phyloP scores from a whole-genome alignment of 257 asterid genomes.

The Capsicum baccatum region DNA sequence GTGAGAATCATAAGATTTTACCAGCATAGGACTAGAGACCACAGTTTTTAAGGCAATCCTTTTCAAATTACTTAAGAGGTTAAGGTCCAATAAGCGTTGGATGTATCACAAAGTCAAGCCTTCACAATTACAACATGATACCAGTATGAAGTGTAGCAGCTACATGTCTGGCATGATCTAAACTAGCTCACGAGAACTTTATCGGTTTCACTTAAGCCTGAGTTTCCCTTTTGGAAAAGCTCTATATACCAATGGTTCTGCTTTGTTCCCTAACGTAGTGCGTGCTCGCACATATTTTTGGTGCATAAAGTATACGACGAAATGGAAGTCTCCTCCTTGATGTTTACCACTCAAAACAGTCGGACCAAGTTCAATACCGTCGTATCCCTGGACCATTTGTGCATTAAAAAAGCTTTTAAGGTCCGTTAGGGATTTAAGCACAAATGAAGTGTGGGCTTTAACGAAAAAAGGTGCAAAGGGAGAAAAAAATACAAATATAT shows the following conservation, averaged over 20 bases:
- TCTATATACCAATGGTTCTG: not conserved
- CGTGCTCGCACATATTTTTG: not conserved
- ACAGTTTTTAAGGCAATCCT: not conserved
- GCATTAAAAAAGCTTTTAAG: too few species aligned
- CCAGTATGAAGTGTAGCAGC: not conserved
- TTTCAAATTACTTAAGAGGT: not conserved
- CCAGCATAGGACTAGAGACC: not conserved
- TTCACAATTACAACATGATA: not conserved
- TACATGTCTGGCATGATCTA: not conserved
- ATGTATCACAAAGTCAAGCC: not conserved
- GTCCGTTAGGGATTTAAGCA: too few species aligned
- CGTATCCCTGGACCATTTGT: not conserved
- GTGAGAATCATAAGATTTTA: not conserved
- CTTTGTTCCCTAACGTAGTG: not conserved
- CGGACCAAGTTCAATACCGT: not conserved
- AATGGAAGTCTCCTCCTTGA: not conserved
- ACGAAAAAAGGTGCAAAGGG: too few species aligned
- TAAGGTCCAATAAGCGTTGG: not conserved
- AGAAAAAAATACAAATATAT: too few species aligned
- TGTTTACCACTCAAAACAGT: not conserved
- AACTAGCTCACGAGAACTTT: slow-evolving; percentile 4
- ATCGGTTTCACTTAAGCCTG: not conserved
- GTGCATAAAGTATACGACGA: not conserved
- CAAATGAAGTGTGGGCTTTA: too few species aligned
- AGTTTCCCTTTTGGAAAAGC: not conserved